Evolutionary conservation across 139 green algal genomes (phyloP), one percentile per base, ranked within the genome.

Genomic region (Chlamydomonas urium): DNA sequence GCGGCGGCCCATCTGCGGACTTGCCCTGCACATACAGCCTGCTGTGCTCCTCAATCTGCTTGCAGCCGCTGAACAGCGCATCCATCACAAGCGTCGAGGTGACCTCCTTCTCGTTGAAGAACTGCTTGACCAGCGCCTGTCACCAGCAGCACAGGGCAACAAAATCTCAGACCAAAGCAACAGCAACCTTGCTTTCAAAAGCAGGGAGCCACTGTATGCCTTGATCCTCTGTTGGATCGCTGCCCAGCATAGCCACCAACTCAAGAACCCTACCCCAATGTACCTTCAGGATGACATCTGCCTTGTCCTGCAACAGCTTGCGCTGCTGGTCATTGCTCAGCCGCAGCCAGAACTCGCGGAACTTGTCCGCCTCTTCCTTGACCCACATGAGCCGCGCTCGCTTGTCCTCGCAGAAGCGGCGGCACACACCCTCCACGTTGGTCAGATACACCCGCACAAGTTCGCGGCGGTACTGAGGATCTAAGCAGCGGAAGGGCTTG

Each of bases 71-170:
- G 79, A 92, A 94, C 10, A 98, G 83, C 5, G 93, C 94, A 75
- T 99, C 93, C 94, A 99, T 98, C 47, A 99, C 93, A 24, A 99
- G 86, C 1, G 94, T 99, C 38, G 87, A 96, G 42, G 94, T 99
- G 45, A 99, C 94, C 83, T 99, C 94, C 77, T 97, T 98, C 83
- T 98, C 94, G 74, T 97, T 98, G 86, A 98, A 98, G 76, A 98
- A 98, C 48, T 89, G 86, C 83, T 97, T 97, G 31, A 97, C 91
- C 29, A 98, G 63, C 19, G 83, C 90, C 86, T 93, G 81, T 47
- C n/a, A n/a, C n/a, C n/a, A n/a, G n/a, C n/a, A n/a, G n/a, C n/a
- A n/a, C n/a, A n/a, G n/a, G n/a, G n/a, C n/a, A n/a, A n/a, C n/a
- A n/a, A n/a, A n/a, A n/a, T n/a, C n/a, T n/a, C n/a, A n/a, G n/a